Conservation (phyloP, 129 eudicot species). For the Deinandra increscens region DNA sequence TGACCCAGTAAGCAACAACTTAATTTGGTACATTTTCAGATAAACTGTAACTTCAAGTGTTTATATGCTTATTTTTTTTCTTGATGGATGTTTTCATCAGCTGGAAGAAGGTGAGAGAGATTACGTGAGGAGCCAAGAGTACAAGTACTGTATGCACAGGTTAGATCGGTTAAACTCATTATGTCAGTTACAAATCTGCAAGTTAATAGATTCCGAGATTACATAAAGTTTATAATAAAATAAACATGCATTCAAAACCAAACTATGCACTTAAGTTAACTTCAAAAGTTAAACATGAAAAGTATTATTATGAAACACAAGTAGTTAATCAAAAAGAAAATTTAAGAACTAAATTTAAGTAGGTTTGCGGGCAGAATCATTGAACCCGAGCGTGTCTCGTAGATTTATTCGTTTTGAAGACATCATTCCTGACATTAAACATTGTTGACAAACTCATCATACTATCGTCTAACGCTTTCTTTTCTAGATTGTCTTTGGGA, state of each 20-base stretch:
- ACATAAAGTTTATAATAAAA: not conserved
- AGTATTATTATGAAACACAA: no score
- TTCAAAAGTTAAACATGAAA: no score
- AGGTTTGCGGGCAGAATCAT: not conserved
- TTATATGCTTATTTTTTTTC: not conserved
- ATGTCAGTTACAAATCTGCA: not conserved
- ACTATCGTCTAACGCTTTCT: not conserved
- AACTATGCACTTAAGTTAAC: no score
- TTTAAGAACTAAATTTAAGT: no score
- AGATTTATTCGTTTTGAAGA: not conserved
- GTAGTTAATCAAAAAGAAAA: no score
- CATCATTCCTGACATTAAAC: not conserved
- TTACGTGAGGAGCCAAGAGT: conserved; percentile 66
- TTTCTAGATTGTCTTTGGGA: conserved; percentile 73
- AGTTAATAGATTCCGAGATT: not conserved
- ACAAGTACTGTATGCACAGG: conserved; percentile 97
- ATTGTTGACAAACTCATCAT: not conserved
- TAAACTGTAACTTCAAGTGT: not conserved
- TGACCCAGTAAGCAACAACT: conserved; percentile 68
- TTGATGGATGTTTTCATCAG: conserved; percentile 34
- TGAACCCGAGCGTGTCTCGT: not conserved
- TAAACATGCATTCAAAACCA: no score
- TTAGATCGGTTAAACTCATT: conserved; percentile 21
- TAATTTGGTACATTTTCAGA: not conserved
- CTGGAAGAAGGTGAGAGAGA: conserved; percentile 98